phyloP scores from a whole-genome alignment of 2,329 filamentous ascomycete species.

The Beauveria sp. region DNA sequence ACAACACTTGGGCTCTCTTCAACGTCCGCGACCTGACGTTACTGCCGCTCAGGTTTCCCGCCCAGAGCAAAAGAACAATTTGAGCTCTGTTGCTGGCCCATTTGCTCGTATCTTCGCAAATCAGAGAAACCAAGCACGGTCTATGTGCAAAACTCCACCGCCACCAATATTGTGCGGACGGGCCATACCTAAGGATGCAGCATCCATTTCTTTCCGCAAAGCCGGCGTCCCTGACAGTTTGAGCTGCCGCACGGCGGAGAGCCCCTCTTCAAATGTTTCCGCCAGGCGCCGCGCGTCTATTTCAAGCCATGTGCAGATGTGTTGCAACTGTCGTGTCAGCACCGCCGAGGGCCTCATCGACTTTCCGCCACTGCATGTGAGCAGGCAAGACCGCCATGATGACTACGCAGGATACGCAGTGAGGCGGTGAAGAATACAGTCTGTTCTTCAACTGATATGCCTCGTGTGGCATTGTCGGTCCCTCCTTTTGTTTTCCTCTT shows the following conservation, averaged over 20 bases:
- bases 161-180: background rate
- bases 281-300: background rate
- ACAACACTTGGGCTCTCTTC: background rate
- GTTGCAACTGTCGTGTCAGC: background rate
- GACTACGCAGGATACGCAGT: background rate
- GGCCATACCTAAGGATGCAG: background rate
- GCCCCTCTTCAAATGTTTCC: background rate
- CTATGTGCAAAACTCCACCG: background rate
- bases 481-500: background rate
- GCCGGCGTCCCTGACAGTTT: background rate
- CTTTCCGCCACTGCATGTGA: background rate
- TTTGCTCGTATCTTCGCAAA: too few species aligned
- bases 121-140: too few species aligned
- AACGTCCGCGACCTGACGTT: background rate
- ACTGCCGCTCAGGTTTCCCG: background rate
- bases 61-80: background rate
- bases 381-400: background rate
- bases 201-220: background rate
- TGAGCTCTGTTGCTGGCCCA: too few species aligned
- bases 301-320: background rate
- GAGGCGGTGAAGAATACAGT: background rate
- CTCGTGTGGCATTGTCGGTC: background rate
- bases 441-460: background rate
- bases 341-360: too few species aligned
- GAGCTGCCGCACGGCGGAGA: background rate